Conservation (phyloP, 2,329 filamentous ascomycete species). For the Diaporthe amygdali region DNA sequence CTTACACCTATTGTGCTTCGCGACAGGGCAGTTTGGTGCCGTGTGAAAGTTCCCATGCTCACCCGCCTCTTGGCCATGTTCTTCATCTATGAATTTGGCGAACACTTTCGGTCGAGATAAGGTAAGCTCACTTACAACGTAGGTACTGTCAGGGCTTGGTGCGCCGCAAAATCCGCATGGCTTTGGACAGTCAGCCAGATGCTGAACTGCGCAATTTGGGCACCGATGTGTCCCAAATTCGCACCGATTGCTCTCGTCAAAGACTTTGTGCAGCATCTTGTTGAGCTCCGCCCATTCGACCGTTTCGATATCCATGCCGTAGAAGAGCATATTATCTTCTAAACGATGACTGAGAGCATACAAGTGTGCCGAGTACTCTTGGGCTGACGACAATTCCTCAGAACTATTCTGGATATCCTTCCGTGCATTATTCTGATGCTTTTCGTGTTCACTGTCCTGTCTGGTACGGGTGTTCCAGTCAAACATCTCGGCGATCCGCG, state of each 20-base stretch:
- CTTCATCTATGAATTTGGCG: too few species aligned
- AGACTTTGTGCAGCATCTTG: not conserved
- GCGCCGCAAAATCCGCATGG: slow-evolving; percentile 42
- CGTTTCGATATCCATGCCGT: not conserved
- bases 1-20: slow-evolving; percentile 42
- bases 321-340: not conserved
- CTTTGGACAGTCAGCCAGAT: slow-evolving; percentile 29
- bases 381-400: not conserved
- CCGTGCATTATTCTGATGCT: not conserved
- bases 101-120: not conserved
- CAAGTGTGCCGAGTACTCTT: not conserved
- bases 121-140: not conserved
- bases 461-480: slow-evolving; percentile 27
- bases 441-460: not conserved
- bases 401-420: not conserved
- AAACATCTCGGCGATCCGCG: slow-evolving; percentile 42
- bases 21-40: slow-evolving; percentile 35
- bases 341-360: not conserved
- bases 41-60: slow-evolving; percentile 30
- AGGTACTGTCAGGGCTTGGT: slow-evolving; percentile 13
- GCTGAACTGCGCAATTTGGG: slow-evolving; percentile 35
- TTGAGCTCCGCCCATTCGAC: not conserved
- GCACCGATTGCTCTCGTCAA: not conserved
- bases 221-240: slow-evolving; percentile 26
- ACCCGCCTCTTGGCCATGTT: not conserved